Percentiles rank a stretch among this genome's conserved stretches.
phyloP scores from a whole-genome alignment of 2,329 filamentous ascomycete species.

The Paracoccidioides brasiliensis region DNA sequence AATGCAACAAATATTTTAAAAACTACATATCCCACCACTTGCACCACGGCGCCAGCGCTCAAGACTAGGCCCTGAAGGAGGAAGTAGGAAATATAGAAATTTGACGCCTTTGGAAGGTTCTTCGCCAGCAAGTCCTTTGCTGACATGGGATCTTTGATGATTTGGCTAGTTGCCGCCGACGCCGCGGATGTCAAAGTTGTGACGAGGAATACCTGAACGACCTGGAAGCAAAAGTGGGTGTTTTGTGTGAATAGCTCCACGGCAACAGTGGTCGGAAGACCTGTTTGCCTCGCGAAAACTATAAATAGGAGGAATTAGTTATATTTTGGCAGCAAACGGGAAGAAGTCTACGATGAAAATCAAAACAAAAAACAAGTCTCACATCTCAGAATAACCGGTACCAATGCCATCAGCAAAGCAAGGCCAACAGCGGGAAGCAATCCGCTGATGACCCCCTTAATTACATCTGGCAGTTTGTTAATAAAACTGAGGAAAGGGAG shows the following conservation, averaged over 20 bases:
- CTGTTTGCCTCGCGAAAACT: conserved; percentile 65
- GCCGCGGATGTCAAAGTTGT: conserved; percentile 74
- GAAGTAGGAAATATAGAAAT: conserved; percentile 94
- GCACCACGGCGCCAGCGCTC: conserved; percentile 59
- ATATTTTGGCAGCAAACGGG: conserved; percentile 7
- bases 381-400: conserved; percentile 70
- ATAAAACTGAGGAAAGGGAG: conserved; percentile 60
- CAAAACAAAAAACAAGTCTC: conserved; percentile 22
- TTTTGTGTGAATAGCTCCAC: conserved; percentile 85
- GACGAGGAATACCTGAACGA: conserved; percentile 83
- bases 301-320: conserved; percentile 2
- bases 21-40: conserved; percentile 57
- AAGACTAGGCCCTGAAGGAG: conserved; percentile 76
- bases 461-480: conserved; percentile 50
- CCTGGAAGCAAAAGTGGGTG: conserved; percentile 59
- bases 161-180: conserved; percentile 52
- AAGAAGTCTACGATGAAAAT: neutral
- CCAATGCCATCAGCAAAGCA: conserved; percentile 71
- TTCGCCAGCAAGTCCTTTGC: conserved; percentile 55
- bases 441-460: conserved; percentile 72
- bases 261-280: conserved; percentile 63
- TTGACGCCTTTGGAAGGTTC: conserved; percentile 73
- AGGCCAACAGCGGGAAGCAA: conserved; percentile 69
- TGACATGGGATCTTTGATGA: conserved; percentile 50
- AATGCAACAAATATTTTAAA: conserved; percentile 61